Base-by-base conservation (phyloP, 2,329 filamentous ascomycete species). In the Lachnellula suecica region DNA sequence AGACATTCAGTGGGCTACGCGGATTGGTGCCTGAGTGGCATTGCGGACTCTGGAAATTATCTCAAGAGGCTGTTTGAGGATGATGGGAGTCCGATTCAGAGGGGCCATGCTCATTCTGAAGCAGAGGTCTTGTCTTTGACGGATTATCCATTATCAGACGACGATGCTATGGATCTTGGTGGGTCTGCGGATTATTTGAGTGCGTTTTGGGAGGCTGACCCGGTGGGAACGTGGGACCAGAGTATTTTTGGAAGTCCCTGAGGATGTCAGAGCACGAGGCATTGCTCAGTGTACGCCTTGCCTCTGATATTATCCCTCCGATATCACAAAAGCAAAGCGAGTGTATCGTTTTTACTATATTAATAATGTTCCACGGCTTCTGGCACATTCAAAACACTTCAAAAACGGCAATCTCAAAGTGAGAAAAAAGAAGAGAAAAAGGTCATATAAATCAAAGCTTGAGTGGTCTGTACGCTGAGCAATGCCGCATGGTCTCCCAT, bases 41-140 rank as follows among this genome's bases (percentile, higher is more conserved):
- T 46, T n/a, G 44, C 4, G 4, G 27, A 35, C 20, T 46, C 44
- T 20, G 22, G 44, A 7, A 35, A 15, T 19, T 46, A 35, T 23
- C 44, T 46, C n/a, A 46, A 46, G 44, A 20, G 34, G 25, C 25
- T 46, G 29, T 46, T 46, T 22, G 44, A 46, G 25, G 44, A 46
- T n/a, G 44, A 46, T 34, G 44, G 44, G 20, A 41, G 38, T 10
- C 38, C 38, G 4, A 41, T 41, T 19, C 20, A 6, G 2, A 11
- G 17, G 4, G 2, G 10, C 19, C 8, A 41, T 23, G 17, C 10
- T 23, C 5, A 41, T 2, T 8, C 7, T 22, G 38, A 41, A 22
- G 19, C n/a, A 5, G 38, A 41, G 8, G 9, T 11, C 15, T n/a
- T n/a, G 5, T 37, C 5, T 17, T 9, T 5, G 15, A 22, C 11